These are phyloP conservation scores for Chlorella sp. DNA, from an alignment of 139 green algal genomes.

Conservation along the genomic window DNA sequence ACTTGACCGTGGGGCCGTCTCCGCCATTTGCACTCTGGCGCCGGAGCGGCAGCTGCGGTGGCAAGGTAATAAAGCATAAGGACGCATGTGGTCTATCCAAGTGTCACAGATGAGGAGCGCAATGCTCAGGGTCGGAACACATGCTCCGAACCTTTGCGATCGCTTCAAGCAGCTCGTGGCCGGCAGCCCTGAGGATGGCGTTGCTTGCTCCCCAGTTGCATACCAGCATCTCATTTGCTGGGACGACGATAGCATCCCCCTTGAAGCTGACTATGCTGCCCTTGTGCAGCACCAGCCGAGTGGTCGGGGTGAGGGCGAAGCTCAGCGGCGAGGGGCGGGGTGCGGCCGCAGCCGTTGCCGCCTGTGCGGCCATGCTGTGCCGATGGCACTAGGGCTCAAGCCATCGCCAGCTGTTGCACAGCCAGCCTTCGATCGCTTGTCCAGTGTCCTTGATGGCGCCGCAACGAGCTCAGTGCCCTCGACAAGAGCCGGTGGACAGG, in stretches of 20 bases:
- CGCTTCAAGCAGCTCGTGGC: background rate
- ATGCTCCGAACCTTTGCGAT: background rate
- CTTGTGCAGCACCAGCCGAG: background rate
- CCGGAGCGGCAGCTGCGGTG: background rate
- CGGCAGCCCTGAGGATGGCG: background rate
- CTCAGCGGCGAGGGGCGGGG: background rate
- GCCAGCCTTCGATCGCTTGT: no score
- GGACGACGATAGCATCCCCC: background rate
- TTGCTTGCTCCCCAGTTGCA: background rate
- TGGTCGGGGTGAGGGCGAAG: background rate
- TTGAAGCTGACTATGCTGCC: background rate
- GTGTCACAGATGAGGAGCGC: background rate
- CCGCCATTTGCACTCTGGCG: background rate
- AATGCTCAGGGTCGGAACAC: background rate
- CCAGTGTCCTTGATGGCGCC: no score
- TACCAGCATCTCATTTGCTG: background rate
- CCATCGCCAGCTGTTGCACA: no score
- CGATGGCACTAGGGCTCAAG: no score
- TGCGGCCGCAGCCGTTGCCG: no score
- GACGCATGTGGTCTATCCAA: background rate
- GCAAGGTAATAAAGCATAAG: no score
- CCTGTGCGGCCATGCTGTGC: no score
- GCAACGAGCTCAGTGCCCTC: no score
- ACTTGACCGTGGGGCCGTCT: background rate
- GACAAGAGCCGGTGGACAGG: no score